Base-by-base conservation (phyloP, 768 basidiomycete genomes). In the Agrocybe chaxingu region DNA sequence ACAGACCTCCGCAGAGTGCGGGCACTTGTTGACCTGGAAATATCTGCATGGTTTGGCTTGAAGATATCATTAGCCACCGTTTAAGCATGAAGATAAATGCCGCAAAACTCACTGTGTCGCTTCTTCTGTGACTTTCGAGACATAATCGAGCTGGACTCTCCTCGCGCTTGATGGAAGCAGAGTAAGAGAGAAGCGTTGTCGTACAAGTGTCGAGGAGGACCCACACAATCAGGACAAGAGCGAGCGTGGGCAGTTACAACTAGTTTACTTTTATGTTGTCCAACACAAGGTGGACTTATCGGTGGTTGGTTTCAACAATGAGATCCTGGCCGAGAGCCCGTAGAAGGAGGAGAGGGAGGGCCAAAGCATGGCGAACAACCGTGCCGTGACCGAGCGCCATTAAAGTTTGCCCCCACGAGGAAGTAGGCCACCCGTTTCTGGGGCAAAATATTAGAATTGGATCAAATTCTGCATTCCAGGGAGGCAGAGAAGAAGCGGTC, bases 31-130 rank as follows among this genome's bases (percentile, higher is more conserved):
- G 11, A 65, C 53, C 59, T 77, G 76, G 51, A 71, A 79, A 58
- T 68, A 79, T 61, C 69, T 73, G 62, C 77, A 79, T 18, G 76
- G 77, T 61, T 77, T 79, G 18, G 76, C 77, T 79, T 57, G 41
- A 31, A 38, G 40, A 45, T 32, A 47, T 45, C 39, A 12, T 9
- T 44, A 37, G 42, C 13, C 34, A 32, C 35, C 24, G 24, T 24
- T 16, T n/a, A 39, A 52, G 16, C 13, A 35, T 58, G 66, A 50
- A 60, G 11, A 1, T 7, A 29, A 19, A 9, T 12, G 34, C 30
- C 12, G 12, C 30, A 18, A 31, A 43, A 53, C 58, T 32, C 48
- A 75, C 73, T 73, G 52, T 75, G 73, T 55, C 71, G 64, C 60
- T 75, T 75, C 61, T 69, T 69, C 24, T 64, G 63, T 9, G 66